Evolutionary conservation across 345 rosid species (phyloP).

Genomic region (Pseudoturritis turrita): DNA sequence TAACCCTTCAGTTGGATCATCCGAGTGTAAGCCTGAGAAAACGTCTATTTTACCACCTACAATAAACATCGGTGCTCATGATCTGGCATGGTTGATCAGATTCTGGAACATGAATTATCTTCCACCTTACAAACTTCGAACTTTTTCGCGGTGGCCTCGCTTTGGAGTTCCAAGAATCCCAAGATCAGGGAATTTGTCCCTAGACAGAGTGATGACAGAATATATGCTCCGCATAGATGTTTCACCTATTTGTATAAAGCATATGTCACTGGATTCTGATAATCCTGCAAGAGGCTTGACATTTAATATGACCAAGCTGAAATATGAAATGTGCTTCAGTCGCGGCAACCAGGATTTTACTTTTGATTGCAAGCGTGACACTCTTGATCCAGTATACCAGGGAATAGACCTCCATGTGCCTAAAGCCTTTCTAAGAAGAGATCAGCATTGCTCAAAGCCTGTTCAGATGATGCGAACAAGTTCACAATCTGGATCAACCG

Average conservation of each 20-base stretch:
- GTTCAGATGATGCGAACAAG: conserved; percentile 51
- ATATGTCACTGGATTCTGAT: conserved; percentile 66
- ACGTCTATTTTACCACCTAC: conserved; percentile 42
- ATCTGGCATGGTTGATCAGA: conserved; percentile 79
- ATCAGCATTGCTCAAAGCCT: conserved; percentile 46
- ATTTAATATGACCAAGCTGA: conserved; percentile 70
- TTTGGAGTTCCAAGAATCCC: conserved; percentile 78
- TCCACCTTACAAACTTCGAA: conserved; percentile 89
- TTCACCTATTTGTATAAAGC: conserved; percentile 66
- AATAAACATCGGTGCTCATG: conserved; percentile 82
- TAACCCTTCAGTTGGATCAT: conserved; percentile 27
- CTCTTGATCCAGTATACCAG: conserved; percentile 93
- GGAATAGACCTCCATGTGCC: conserved; percentile 83
- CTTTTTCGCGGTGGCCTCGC: conserved; percentile 90
- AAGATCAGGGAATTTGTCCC: conserved; percentile 87
- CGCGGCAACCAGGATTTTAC: conserved; percentile 90
- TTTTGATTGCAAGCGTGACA: conserved; percentile 80
- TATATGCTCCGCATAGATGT: conserved; percentile 77
- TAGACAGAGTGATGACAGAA: conserved; percentile 97
- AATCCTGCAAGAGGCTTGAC: conserved; percentile 89
- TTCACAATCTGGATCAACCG: conserved; percentile 54
- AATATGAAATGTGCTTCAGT: conserved; percentile 68
- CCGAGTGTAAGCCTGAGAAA: conserved; percentile 34
- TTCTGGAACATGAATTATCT: conserved; percentile 81
- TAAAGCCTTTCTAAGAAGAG: conserved; percentile 54